phyloP scores from a whole-genome alignment of 2,329 filamentous ascomycete species.

The Trichoderma harzianum region DNA sequence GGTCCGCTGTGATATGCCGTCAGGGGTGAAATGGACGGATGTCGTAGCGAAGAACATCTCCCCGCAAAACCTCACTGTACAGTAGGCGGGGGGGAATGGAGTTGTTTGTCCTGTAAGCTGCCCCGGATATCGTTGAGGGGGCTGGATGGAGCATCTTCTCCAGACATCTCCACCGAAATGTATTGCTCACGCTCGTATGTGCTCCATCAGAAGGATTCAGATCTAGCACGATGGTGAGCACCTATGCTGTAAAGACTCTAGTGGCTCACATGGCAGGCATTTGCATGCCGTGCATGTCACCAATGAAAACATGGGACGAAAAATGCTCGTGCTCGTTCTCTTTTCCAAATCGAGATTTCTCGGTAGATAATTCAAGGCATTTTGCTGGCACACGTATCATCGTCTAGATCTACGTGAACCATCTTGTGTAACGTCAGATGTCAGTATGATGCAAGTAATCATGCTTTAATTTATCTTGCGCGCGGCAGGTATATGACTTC shows the following conservation, averaged over 20 bases:
- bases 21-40: not conserved
- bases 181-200: not conserved
- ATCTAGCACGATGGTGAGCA: not conserved
- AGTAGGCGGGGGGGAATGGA: not conserved
- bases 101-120: not conserved
- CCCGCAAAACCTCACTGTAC: not conserved
- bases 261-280: not conserved
- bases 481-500: not conserved
- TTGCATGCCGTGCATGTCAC: not conserved
- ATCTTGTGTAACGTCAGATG: not conserved
- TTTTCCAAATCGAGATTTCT: not conserved
- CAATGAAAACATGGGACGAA: not conserved
- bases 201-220: not conserved
- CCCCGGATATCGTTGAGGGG: not conserved
- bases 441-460: not conserved
- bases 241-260: not conserved
- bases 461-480: not conserved
- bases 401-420: not conserved
- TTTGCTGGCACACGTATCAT: not conserved
- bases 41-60: not conserved
- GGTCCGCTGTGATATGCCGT: not conserved
- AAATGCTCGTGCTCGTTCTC: not conserved
- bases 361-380: not conserved
- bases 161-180: not conserved
- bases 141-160: not conserved